Base-by-base conservation (phyloP, 78 protist genomes). In the Dictyostelium purpureum region DNA sequence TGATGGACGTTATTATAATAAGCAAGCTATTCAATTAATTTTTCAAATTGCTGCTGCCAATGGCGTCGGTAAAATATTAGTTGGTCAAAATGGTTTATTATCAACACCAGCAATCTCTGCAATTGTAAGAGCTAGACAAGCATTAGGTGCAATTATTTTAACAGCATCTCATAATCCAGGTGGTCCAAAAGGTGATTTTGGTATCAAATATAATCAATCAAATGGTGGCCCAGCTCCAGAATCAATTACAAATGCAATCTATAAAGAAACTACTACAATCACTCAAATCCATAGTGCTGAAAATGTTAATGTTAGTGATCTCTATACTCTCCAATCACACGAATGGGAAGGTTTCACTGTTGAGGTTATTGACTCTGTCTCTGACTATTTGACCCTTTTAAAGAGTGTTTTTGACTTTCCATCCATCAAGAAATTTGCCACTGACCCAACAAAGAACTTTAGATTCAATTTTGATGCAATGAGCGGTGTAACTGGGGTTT, bases 161-260 rank as follows among this genome's bases (percentile, higher is more conserved):
- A 96, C 99, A 2, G 99, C 99, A 4, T 38, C 87, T 24, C 99
- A 99, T 97, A 99, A 99, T 88, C 99, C 99, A 1, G 99, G 99
- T 14, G 99, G 99, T 21, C 92, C 88, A 19, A 54, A 85, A 10
- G 96, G 70, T 45, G 99, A 99, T 61, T 97, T 97, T 43, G 99
- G 99, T 37, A 97, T 99, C 95, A 99, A 99, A 95, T 99, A 90
- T 95, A 99, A 99, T 96, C 6, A 51, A 2, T 76, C 75, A 14
- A 97, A 97, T 65, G 99, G 99, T 28, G 99, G 97, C 16, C 99
- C 99, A 4, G 99, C 99, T 0, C 99, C 98, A 45, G 98, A 96
- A 77, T 19, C 51, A 11, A 73, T 98, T 51, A 99, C 99, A 52
- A 94, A 97, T 79, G 57, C 43, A 16, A 96, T 98, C 88, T 97